Conservation (phyloP, 2,329 filamentous ascomycete genomes). For the Ophiocordyceps sinensis region DNA sequence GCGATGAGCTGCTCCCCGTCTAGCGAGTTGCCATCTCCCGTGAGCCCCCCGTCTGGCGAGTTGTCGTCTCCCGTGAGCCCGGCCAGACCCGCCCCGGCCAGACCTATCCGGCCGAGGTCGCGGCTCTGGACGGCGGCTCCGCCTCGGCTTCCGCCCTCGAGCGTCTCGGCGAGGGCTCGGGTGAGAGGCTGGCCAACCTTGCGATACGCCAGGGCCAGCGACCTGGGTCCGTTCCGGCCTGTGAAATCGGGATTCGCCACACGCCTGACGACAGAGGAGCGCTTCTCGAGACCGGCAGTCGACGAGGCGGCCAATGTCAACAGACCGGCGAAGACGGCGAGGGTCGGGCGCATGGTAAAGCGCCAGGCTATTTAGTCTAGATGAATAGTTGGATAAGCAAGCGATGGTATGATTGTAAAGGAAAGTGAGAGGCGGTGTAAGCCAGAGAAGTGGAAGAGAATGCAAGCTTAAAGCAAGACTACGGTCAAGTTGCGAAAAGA, state of each 20-base stretch:
- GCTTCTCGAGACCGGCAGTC: constrained; percentile 24
- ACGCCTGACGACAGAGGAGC: constrained; percentile 48
- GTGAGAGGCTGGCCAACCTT: constrained; percentile 49
- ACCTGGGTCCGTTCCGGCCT: constrained; percentile 39
- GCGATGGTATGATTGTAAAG: no score
- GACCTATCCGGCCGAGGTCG: no score
- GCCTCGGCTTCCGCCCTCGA: constrained; percentile 7
- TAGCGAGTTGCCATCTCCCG: no score
- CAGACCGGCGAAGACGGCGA: constrained; percentile 11
- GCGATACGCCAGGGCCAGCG: constrained; percentile 50
- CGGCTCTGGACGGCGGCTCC: neutral
- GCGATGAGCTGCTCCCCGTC: no score
- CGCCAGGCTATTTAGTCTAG: no score
- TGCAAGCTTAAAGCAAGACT: no score
- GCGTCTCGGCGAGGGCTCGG: constrained; percentile 23
- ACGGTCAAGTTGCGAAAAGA: no score
- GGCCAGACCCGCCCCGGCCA: no score
- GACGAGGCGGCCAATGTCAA: constrained; percentile 30
- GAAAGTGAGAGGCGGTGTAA: no score
- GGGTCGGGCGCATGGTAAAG: no score
- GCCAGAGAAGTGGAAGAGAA: no score
- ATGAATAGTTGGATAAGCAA: no score
- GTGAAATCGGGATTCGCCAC: constrained; percentile 39
- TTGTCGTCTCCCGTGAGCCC: neutral
- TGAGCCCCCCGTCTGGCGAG: neutral